A percentile compares a stretch with the other conserved stretches of the same genome.
Evolutionary conservation across 805 yeast species (phyloP).

Genomic region (Candida corydali): DNA sequence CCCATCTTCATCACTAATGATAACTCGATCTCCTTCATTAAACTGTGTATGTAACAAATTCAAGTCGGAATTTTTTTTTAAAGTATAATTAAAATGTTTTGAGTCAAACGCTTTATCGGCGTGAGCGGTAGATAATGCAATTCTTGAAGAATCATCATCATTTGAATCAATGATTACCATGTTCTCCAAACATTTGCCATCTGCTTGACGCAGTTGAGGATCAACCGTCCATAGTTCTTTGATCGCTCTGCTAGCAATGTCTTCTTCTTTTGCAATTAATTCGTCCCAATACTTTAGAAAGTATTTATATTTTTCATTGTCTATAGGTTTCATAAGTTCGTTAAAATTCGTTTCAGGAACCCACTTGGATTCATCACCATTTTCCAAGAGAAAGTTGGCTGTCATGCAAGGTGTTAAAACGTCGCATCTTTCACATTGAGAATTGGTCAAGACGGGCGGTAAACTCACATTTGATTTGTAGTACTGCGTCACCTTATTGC

Average conservation of each 20-base stretch:
- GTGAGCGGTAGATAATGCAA: conserved; percentile 4
- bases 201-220: conserved; percentile 53
- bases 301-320: conserved; percentile 34
- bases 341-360: conserved; percentile 50
- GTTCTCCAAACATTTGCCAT: conserved; percentile 39
- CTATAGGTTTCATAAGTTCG: conserved; percentile 51
- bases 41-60: conserved; percentile 43
- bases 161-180: conserved; percentile 47
- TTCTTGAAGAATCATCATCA: conserved; percentile 11
- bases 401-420: conserved; percentile 61
- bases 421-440: conserved; percentile 61
- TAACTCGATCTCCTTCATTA: conserved; percentile 54
- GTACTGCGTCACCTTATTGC: conserved; percentile 66
- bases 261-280: conserved; percentile 70
- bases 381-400: conserved; percentile 53
- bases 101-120: conserved; percentile 6
- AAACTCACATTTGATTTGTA: conserved; percentile 49
- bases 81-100: conserved; percentile 43
- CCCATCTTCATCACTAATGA: conserved; percentile 77
- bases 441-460: conserved; percentile 51
- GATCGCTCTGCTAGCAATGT: conserved; percentile 45
- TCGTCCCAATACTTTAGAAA: conserved; percentile 75
- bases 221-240: conserved; percentile 69
- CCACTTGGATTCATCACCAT: conserved; percentile 51
- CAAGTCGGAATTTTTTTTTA: conserved; percentile 22